Percentiles rank a stretch among this genome's conserved stretches.
These are phyloP conservation scores for Trichoderma sp. DNA, from an alignment of 2,329 filamentous ascomycete species.

Conservation along the genomic window DNA sequence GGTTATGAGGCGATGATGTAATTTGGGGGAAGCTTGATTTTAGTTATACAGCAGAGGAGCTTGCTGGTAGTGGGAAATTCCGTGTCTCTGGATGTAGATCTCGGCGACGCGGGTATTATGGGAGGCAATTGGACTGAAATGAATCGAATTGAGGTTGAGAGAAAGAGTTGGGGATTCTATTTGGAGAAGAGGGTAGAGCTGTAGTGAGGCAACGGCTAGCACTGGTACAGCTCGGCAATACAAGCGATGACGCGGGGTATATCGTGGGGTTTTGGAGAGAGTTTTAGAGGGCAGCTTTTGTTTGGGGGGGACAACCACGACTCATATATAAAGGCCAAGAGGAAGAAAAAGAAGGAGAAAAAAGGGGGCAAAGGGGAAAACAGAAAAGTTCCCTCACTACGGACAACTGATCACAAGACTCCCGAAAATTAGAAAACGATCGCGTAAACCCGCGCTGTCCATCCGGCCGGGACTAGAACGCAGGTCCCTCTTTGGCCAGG, in stretches of 20 bases:
- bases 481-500: not conserved
- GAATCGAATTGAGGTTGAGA: not conserved
- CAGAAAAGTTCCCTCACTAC: conserved; percentile 1
- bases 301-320: not conserved
- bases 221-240: not conserved
- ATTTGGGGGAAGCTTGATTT: conserved; percentile 8
- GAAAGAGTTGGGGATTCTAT: not conserved
- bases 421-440: conserved; percentile 2
- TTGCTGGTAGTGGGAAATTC: not conserved
- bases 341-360: conserved; percentile 11
- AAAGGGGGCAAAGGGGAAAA: conserved; percentile 11
- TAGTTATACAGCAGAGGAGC: not conserved
- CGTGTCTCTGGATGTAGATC: not conserved
- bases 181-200: not conserved
- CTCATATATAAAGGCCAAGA: conserved; percentile 8
- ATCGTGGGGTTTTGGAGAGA: conserved; percentile 14
- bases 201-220: not conserved
- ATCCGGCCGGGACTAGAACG: conserved; percentile 10
- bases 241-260: conserved; percentile 17
- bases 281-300: conserved; percentile 17
- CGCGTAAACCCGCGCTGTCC: conserved; percentile 10
- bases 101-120: not conserved
- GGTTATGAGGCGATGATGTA: conserved; percentile 18
- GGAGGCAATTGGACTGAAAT: not conserved
- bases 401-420: conserved; percentile 20